Conservation (phyloP, 345 rosid species). For the Camelina neglecta region DNA sequence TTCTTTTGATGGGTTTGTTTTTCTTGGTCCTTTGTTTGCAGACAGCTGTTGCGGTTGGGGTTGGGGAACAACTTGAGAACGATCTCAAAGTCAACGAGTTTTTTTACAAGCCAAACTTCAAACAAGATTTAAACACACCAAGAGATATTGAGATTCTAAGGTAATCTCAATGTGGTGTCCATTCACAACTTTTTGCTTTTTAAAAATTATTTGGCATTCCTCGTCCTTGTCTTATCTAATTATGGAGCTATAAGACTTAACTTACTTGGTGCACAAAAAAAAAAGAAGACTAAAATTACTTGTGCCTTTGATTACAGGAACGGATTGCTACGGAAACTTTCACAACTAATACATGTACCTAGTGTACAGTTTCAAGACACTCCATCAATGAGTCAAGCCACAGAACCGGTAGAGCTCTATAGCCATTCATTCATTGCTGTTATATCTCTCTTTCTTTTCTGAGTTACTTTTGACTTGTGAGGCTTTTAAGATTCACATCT, state of each 20-base stretch:
- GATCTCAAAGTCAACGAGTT: slow-evolving; percentile 2
- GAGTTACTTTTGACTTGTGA: not conserved
- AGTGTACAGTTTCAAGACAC: slow-evolving; percentile 33
- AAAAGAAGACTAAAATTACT: not conserved
- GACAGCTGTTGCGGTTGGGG: slow-evolving; percentile 62
- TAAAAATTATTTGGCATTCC: not conserved
- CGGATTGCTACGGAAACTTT: slow-evolving; percentile 14
- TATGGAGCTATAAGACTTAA: not conserved
- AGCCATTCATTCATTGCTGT: slow-evolving; percentile 3
- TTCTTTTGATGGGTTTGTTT: slow-evolving; percentile 18
- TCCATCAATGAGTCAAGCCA: slow-evolving; percentile 11
- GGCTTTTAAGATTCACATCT: slow-evolving; percentile 9
- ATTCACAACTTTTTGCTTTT: not conserved
- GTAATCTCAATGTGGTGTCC: not conserved
- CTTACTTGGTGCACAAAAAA: too few species aligned
- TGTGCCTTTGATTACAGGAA: not conserved
- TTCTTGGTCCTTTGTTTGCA: slow-evolving; percentile 40
- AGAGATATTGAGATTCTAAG: not conserved
- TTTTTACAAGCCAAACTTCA: not conserved
- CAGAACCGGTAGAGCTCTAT: slow-evolving; percentile 20
- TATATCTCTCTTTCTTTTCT: not conserved
- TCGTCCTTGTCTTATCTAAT: not conserved
- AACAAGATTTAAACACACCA: not conserved
- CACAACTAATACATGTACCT: slow-evolving; percentile 18
- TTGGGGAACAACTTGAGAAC: slow-evolving; percentile 6